Percentiles rank a stretch among this genome's conserved stretches.
Evolutionary conservation across 75 land plant genomes (phyloP).

Genomic region (Pseudotsuga menziesii): DNA sequence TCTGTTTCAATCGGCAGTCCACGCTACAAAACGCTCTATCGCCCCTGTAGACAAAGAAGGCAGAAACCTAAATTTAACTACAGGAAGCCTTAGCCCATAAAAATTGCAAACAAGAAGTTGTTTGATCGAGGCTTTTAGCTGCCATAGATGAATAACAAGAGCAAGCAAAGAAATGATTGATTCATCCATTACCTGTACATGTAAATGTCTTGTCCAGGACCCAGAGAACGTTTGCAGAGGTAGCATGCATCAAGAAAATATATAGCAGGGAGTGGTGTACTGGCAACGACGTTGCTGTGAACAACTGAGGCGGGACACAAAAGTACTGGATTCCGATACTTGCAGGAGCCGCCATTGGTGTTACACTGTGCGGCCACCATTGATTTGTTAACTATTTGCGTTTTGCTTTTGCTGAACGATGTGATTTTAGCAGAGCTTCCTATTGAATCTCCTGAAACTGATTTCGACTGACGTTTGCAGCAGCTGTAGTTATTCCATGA

Average conservation of each 20-base stretch:
- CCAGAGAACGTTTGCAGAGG: not conserved
- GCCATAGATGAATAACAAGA: not conserved
- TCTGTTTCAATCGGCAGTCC: constrained; percentile 34
- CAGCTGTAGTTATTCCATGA: not conserved
- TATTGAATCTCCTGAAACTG: too few relatives aligned
- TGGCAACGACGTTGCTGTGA: not conserved
- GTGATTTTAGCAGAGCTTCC: too few relatives aligned
- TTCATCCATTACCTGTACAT: constrained; percentile 6
- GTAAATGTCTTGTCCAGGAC: not conserved
- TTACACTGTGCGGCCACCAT: not conserved
- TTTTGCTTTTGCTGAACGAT: not conserved
- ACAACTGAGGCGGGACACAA: not conserved
- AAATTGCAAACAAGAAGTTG: not conserved
- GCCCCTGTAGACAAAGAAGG: constrained; percentile 19
- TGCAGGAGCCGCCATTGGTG: too few relatives aligned
- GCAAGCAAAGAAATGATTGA: not conserved
- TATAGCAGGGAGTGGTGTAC: not conserved
- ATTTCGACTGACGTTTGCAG: too few relatives aligned
- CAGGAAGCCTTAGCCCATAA: too few relatives aligned
- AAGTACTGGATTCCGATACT: not conserved
- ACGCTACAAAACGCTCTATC: constrained; percentile 39
- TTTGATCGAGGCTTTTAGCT: too few relatives aligned
- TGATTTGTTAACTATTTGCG: constrained; percentile 5
- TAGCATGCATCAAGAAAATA: constrained; percentile 1
- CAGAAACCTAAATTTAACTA: not conserved